Base-by-base conservation (phyloP, 1,139 yeast genomes). In the Kodamaea sp. region DNA sequence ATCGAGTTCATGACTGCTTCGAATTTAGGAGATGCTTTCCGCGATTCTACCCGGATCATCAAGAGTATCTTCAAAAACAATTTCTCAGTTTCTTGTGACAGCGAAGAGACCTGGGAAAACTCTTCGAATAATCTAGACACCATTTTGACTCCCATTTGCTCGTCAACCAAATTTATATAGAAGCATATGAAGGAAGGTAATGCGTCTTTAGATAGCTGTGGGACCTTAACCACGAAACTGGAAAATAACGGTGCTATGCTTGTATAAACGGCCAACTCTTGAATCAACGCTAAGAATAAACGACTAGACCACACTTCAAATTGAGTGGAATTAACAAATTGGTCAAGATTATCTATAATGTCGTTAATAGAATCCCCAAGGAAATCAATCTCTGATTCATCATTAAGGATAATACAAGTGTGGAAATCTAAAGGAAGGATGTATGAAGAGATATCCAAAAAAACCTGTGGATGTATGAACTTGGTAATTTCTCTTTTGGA, bases 41-140 rank as follows among this genome's bases (percentile, higher is more conserved):
- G 66, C 0, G 66, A 58, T 2, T 78, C 81, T 4, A 69, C 48
- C 37, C 86, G 57, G 1, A 82, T 49, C 12, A 68, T 40, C 4
- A 76, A 50, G 3, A 76, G 46, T 1, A 76, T 46, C 10, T 64
- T 55, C 10, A 75, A 44, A 20, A 78, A 53, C 2, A 71, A 38
- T 3, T 51, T 50, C 5, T 62, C 39, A 21, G 29, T 16, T 23
- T 28, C 21, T 16, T 34, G 22, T n/a, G 22, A 21, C 4, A 7
- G 19, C 9, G 14, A 7, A 5, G 22, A 14, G n/a, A 28, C 4
- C 12, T 15, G 12, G 4, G 26, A 10, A 16, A 24, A 26, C 9
- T 22, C 31, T 25, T 15, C 12, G 7, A 36, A n/a, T 13, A 36
- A 29, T 4, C 26, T 24, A 3, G 26, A 14, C 9, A 53, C 34